Evolutionary conservation across 768 basidiomycete species (phyloP).

Genomic region (Boletales sp.): DNA sequence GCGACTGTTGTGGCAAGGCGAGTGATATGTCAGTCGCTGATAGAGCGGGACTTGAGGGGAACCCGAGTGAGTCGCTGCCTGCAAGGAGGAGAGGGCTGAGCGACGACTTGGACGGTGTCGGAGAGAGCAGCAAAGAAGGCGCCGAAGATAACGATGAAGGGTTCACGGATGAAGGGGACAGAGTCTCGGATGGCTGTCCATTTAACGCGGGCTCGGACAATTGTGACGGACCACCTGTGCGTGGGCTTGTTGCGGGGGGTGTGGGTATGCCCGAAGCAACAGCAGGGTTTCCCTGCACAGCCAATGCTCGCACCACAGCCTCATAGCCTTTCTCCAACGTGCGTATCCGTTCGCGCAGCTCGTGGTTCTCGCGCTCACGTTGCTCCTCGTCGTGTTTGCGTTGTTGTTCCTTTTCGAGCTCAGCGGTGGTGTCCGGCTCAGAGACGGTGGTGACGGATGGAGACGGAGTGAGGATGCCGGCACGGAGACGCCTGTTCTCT

Average conservation of each 20-base stretch:
- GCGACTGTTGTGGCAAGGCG: conserved; percentile 19
- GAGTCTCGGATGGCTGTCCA: conserved; percentile 17
- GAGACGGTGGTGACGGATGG: conserved; percentile 11
- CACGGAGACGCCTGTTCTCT: conserved; percentile 74
- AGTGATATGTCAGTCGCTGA: conserved; percentile 31
- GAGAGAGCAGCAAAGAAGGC: conserved; percentile 37
- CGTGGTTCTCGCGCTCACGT: conserved; percentile 65
- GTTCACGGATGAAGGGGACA: conserved; percentile 22
- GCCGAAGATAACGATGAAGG: conserved; percentile 29
- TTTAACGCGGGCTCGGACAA: conserved; percentile 21
- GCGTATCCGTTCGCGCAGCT: conserved; percentile 70
- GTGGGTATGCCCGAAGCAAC: conserved; percentile 12
- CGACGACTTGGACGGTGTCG: conserved; percentile 41
- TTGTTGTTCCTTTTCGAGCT: conserved; percentile 27
- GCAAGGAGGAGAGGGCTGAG: conserved; percentile 29
- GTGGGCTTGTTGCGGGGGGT: conserved; percentile 10
- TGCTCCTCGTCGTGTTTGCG: conserved; percentile 36
- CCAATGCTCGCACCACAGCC: conserved; percentile 70
- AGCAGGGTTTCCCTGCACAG: conserved; percentile 49
- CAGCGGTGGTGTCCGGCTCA: conserved; percentile 21
- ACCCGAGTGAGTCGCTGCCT: conserved; percentile 25
- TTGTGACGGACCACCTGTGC: conserved; percentile 19
- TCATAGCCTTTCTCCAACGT: conserved; percentile 82
- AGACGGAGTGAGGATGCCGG: conserved; percentile 38
- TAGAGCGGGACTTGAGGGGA: conserved; percentile 37